These are phyloP conservation scores for Backusella macrospora DNA, from an alignment of 192 early-diverging fungal genomes.

Conservation along the genomic window DNA sequence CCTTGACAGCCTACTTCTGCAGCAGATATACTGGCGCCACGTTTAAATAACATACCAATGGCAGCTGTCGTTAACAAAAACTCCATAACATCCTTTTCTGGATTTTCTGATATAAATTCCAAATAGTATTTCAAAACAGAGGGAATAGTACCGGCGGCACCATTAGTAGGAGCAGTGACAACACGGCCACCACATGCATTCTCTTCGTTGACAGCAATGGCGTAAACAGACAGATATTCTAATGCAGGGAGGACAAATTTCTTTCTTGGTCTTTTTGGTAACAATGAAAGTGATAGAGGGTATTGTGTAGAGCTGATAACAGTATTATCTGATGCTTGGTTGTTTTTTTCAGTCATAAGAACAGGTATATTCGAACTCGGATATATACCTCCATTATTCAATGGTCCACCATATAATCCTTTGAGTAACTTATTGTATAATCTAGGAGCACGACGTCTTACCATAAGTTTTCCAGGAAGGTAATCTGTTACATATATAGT, in stretches of 20 bases:
- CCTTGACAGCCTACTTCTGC: constrained; percentile 98
- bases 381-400: constrained; percentile 22
- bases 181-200: constrained; percentile 82
- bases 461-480: constrained; percentile 81
- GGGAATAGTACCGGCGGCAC: constrained; percentile 93
- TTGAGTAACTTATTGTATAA: constrained; percentile 85
- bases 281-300: constrained; percentile 27
- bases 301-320: not conserved
- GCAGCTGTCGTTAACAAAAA: constrained; percentile 91
- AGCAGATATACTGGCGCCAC: constrained; percentile 86
- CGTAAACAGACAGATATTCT: constrained; percentile 90
- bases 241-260: constrained; percentile 73
- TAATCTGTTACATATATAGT: constrained; percentile 23
- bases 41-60: constrained; percentile 96
- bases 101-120: constrained; percentile 87
- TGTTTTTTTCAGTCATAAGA: constrained; percentile 20
- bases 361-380: constrained; percentile 32
- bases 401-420: constrained; percentile 58
- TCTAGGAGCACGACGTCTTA: constrained; percentile 79
- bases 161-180: constrained; percentile 94
- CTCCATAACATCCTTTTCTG: constrained; percentile 83
- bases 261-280: constrained; percentile 51
- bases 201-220: constrained; percentile 95
- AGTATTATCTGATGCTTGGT: constrained; percentile 19
- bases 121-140: constrained; percentile 93